Evolutionary conservation across 371 early-diverging fungal species (phyloP), one percentile per base, ranked within the genome.

Genomic region (Lichtheimia corymbifera): DNA sequence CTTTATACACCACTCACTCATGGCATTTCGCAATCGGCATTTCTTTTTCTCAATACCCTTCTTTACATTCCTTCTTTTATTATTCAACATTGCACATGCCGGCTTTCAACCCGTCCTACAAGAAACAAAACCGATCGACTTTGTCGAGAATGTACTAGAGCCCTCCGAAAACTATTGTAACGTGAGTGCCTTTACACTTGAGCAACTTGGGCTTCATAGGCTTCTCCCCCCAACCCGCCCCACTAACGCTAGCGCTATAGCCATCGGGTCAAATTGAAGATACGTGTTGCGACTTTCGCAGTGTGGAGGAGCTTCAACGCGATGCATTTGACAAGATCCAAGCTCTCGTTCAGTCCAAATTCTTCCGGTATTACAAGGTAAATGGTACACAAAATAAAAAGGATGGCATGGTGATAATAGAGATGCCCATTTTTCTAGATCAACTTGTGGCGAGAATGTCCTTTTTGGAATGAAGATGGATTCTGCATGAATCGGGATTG

Each of bases 301-400:
- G 90, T 5, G 86, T 94, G 24, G 92, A 93, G 58, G 73, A 76
- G 13, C 76, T 93, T 50, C 94, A 93, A 70, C 69, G 74, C 15
- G 82, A 83, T n/a, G 79, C 93, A 42, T 76, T 83, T 40, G 72
- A 74, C 14, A 74, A 79, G 61, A 73, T 97, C 25, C 75, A 86
- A 55, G 77, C 88, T 42, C 83, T 97, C 12, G 88, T 95, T 13
- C 72, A 82, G 17, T 92, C 93, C 24, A 84, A 88, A 18, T 95
- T 93, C 73, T 97, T 96, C 73, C 79, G 93, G 55, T 93, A 94
- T 70, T 92, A 90, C 63, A 94, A 93, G 80, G 92, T 92, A 73
- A 56, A 47, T 11, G 0, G 0, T 18, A 20, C 18, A 15, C 20
- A 50, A 11, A 18, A 11, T 14, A 22, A 5, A 41, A 40, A 27